phyloP scores from a whole-genome alignment of 192 early-diverging fungal genomes.

The Podila verticillata region DNA sequence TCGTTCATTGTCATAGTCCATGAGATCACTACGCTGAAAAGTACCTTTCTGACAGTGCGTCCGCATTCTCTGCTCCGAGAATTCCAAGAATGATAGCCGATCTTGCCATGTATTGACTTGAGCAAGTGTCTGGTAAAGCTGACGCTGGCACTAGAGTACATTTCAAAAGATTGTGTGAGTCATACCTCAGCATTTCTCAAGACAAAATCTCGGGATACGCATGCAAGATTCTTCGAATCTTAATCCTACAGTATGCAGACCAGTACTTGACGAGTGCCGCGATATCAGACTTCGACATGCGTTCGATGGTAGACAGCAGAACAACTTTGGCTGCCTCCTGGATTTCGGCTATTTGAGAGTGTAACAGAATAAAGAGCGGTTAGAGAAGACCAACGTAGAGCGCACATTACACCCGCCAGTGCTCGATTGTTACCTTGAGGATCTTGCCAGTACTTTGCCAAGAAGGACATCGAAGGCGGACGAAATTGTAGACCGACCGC shows the following conservation, averaged over 20 bases:
- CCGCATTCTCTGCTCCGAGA: constrained; percentile 71
- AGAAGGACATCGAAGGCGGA: constrained; percentile 73
- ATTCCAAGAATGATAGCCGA: constrained; percentile 82
- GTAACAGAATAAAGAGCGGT: not conserved
- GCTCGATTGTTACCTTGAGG: constrained; percentile 63
- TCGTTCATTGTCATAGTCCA: not conserved
- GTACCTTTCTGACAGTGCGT: constrained; percentile 56
- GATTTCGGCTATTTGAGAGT: constrained; percentile 61
- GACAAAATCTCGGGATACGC: too few relatives aligned
- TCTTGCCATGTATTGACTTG: constrained; percentile 61
- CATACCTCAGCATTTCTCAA: not conserved
- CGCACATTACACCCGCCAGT: not conserved
- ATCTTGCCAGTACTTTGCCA: constrained; percentile 90
- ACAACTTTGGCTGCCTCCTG: constrained; percentile 71
- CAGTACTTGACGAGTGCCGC: constrained; percentile 71
- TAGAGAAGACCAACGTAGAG: not conserved
- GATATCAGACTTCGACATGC: constrained; percentile 60
- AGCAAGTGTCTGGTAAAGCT: constrained; percentile 39
- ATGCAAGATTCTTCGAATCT: not conserved
- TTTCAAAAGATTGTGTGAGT: not conserved
- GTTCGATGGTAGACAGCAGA: constrained; percentile 61
- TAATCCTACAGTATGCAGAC: constrained; percentile 66
- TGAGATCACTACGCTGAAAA: not conserved
- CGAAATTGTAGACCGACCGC: constrained; percentile 59
- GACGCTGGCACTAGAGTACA: constrained; percentile 59